Evolutionary conservation across 139 green algal species (phyloP), one percentile per base, ranked within the genome.

Genomic region (Zygnema cylindricum): DNA sequence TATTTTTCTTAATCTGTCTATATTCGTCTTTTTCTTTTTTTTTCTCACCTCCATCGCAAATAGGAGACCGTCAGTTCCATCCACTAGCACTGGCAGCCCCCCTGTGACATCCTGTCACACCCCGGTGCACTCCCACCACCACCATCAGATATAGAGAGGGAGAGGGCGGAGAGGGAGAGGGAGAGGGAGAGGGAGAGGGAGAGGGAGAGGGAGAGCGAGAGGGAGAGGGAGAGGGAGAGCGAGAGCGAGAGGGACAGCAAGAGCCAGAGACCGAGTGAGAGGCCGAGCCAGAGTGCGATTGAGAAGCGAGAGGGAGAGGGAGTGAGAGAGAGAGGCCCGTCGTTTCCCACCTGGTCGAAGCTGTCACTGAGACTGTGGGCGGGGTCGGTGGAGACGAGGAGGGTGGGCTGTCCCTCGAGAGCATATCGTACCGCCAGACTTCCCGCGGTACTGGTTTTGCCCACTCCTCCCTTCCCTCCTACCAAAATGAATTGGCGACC

Each of bases 331-430:
- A 11, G 77, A 49, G 36, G n/a, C n/a, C n/a, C n/a, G n/a, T 16
- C 38, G 16, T 16, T 11, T 42, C 1, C 2, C 1, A 91, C 86
- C 95, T 98, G 96, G 23, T 87, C 96, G 33, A 99, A 93, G 2
- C 96, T 98, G 94, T 99, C 97, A 32, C 93, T 93, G 33, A 99
- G 93, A 7, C 95, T 98, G 92, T 99, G 97, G 0, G 97, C 97
- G 2, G 97, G 97, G 86, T 99, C 97, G 0, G 97, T 99, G 69
- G 96, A 98, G 35, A 99, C 97, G 0, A 99, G 92, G 41, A 99
- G 94, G 1, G 94, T 96, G 25, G 93, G 96, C 92, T 99, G 97
- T 0, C 97, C 97, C 1, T 84, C 94, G 1, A 91, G 93, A 30
- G 97, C 97, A 71, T 98, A 96, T 85, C 94, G 94, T 33, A 98